Conservation (phyloP, 805 yeast species). For the Ogataea minuta region DNA sequence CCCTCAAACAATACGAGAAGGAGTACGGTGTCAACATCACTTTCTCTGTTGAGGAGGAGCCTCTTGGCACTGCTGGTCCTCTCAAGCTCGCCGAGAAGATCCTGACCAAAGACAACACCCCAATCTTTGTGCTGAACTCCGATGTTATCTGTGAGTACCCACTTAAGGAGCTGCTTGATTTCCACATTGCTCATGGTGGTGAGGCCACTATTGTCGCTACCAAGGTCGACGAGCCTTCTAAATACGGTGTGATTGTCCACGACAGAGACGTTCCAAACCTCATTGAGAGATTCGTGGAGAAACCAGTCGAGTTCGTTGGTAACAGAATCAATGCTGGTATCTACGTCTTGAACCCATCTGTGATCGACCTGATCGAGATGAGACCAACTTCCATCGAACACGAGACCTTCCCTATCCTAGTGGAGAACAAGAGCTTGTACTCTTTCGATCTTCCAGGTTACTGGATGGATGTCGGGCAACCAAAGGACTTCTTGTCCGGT, state of each 20-base stretch:
- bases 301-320: conserved; percentile 99
- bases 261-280: conserved; percentile 93
- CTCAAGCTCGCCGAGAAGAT: conserved; percentile 93
- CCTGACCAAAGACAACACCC: conserved; percentile 90
- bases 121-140: conserved; percentile 96
- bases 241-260: conserved; percentile 98
- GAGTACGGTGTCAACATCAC: conserved; percentile 94
- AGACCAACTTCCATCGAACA: conserved; percentile 99
- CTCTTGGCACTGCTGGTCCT: conserved; percentile 99
- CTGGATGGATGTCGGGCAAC: conserved; percentile 99
- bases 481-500: conserved; percentile 98
- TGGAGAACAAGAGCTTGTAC: conserved; percentile 82
- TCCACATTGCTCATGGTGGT: conserved; percentile 96
- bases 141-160: conserved; percentile 99
- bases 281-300: conserved; percentile 98
- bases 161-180: conserved; percentile 83
- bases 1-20: conserved; percentile 90
- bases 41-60: conserved; percentile 98
- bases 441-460: conserved; percentile 97
- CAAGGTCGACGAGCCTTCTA: conserved; percentile 98
- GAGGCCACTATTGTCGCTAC: conserved; percentile 98
- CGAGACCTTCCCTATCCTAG: conserved; percentile 98
- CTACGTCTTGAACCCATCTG: conserved; percentile 96
- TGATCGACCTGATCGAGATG: conserved; percentile 92
- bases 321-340: conserved; percentile 99